Percentiles rank a stretch among this genome's conserved stretches.
phyloP scores from a whole-genome alignment of 352 stramenopile genomes.

The Bremia lactucae region DNA sequence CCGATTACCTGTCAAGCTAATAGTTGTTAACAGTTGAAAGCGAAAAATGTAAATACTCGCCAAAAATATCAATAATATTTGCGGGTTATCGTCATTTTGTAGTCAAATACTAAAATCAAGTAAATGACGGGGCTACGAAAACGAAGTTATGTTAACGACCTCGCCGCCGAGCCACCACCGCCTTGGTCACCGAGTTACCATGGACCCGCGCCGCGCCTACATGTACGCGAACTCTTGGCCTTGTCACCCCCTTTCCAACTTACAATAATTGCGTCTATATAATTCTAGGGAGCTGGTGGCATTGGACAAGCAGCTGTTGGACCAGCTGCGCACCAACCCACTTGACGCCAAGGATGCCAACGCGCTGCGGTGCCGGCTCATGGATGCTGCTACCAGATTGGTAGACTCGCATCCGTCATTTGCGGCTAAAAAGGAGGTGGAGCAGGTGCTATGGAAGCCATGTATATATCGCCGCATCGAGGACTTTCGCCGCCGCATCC shows the following conservation, averaged over 20 bases:
- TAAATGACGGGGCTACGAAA: not conserved
- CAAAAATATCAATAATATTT: no score
- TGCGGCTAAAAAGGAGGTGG: conserved; percentile 55
- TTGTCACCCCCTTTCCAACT: not conserved
- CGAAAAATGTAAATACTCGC: no score
- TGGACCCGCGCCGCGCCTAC: conserved; percentile 26
- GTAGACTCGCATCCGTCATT: conserved; percentile 37
- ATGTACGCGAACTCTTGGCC: conserved; percentile 6
- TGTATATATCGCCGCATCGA: conserved; percentile 89
- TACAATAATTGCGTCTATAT: not conserved
- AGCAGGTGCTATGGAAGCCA: conserved; percentile 83
- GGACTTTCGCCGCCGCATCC: conserved; percentile 78
- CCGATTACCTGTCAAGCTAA: no score
- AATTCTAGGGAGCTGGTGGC: conserved; percentile 48
- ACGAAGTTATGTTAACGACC: conserved; percentile 1
- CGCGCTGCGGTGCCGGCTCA: conserved; percentile 38
- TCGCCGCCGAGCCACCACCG: not conserved
- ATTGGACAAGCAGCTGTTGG: conserved; percentile 62
- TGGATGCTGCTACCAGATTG: conserved; percentile 39
- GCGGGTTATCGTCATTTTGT: no score
- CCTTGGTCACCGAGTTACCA: conserved; percentile 10
- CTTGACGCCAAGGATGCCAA: conserved; percentile 52
- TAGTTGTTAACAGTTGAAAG: no score
- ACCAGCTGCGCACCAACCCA: conserved; percentile 53
- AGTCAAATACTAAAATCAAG: not conserved